Conservation (phyloP, 306 rosid genomes). For the Astragalus glycyphyllos region DNA sequence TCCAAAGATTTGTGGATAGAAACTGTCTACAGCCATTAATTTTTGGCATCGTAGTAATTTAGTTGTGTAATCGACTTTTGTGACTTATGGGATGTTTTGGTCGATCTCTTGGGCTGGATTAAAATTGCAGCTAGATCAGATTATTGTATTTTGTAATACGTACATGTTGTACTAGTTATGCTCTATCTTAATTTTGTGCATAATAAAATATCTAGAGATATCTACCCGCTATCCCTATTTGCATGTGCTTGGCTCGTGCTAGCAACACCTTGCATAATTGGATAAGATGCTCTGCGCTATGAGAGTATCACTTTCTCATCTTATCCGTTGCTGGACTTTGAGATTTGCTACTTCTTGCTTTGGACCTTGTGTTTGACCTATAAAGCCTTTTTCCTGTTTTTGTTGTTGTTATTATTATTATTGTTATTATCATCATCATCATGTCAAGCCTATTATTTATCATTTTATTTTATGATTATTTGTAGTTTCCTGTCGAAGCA, state of each 20-base stretch:
- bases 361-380: conserved; percentile 2
- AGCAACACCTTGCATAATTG: neutral
- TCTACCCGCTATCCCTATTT: neutral
- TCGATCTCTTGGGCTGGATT: neutral
- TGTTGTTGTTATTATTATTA: conserved; percentile 2
- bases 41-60: neutral
- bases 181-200: neutral
- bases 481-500: conserved; percentile 73
- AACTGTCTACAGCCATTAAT: conserved; percentile 11
- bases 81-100: conserved; percentile 15
- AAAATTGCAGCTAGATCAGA: neutral
- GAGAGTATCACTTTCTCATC: conserved; percentile 9
- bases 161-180: conserved; percentile 13
- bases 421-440: neutral
- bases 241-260: conserved; percentile 1
- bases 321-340: conserved; percentile 8
- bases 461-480: neutral
- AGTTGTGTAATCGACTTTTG: conserved; percentile 8
- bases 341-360: conserved; percentile 4
- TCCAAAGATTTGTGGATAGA: neutral
- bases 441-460: conserved; percentile 5
- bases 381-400: neutral
- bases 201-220: conserved; percentile 11
- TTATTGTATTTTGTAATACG: neutral
- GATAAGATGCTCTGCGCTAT: neutral